Evolutionary conservation across 73 alveolate genomes (phyloP).

Genomic region (Paramecium biaurelia): DNA sequence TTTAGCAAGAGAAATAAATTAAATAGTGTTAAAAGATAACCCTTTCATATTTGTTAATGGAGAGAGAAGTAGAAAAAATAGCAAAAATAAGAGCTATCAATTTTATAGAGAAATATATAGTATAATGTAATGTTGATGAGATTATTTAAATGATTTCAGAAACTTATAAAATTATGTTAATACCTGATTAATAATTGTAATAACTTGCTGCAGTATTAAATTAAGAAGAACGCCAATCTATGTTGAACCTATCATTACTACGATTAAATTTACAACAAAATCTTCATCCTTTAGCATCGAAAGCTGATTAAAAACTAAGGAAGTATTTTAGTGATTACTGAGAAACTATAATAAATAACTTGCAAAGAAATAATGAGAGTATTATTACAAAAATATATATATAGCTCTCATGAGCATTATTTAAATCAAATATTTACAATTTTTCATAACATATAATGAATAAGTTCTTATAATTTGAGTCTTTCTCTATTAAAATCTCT

Average conservation of each 20-base stretch:
- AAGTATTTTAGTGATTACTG: not conserved
- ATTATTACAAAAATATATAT: not conserved
- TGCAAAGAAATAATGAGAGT: not conserved
- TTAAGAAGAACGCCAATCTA: not conserved
- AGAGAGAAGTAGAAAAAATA: not conserved
- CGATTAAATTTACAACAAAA: not conserved
- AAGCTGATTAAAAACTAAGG: not conserved
- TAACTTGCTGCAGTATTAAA: not conserved
- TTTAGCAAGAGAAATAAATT: not conserved
- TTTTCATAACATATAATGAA: not conserved
- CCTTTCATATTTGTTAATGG: not conserved
- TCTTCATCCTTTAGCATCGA: not conserved
- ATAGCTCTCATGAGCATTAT: not conserved
- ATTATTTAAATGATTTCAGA: not conserved
- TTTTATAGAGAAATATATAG: not conserved
- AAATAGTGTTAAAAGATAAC: not conserved
- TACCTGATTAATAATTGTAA: not conserved
- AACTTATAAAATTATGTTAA: not conserved
- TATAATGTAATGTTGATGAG: not conserved
- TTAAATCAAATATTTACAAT: not conserved
- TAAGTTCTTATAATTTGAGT: not conserved
- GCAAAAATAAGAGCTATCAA: not conserved
- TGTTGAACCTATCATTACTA: not conserved
- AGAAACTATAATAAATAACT: not conserved
- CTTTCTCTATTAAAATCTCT: conserved; percentile 58